Percentiles rank a stretch among this genome's conserved stretches.
phyloP scores from a whole-genome alignment of 2,329 filamentous ascomycete genomes.

The Ampelomyces quisqualis region DNA sequence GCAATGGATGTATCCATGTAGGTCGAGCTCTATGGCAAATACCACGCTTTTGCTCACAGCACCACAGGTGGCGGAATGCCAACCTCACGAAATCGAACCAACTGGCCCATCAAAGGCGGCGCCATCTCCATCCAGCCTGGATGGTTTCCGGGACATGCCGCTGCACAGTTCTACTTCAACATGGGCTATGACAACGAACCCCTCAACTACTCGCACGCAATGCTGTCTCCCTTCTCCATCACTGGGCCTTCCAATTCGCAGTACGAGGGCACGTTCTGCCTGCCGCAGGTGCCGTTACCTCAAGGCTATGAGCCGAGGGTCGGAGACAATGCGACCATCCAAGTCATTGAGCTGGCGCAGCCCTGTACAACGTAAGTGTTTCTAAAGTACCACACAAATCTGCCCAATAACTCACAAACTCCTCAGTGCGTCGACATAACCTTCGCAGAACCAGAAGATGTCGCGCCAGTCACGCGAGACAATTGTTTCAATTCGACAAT shows the following conservation, averaged over 20 bases:
- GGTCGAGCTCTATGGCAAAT: slow-evolving; percentile 41
- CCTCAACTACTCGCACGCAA: slow-evolving; percentile 80
- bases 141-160: slow-evolving; percentile 88
- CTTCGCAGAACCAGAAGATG: slow-evolving; percentile 77
- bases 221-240: slow-evolving; percentile 80
- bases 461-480: slow-evolving; percentile 70
- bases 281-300: slow-evolving; percentile 86
- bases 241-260: slow-evolving; percentile 76
- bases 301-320: slow-evolving; percentile 66
- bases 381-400: no score
- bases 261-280: slow-evolving; percentile 86
- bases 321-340: slow-evolving; percentile 89
- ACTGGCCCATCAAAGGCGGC: slow-evolving; percentile 85
- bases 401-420: no score
- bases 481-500: slow-evolving; percentile 86
- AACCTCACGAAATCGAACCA: slow-evolving; percentile 78
- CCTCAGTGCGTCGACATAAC: slow-evolving; percentile 91
- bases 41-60: slow-evolving; percentile 10
- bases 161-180: slow-evolving; percentile 86
- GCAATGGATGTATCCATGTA: slow-evolving; percentile 96
- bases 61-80: slow-evolving; percentile 76
- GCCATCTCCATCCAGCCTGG: slow-evolving; percentile 89
- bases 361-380: slow-evolving; percentile 76
- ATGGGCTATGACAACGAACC: slow-evolving; percentile 82
- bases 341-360: slow-evolving; percentile 78